These are phyloP conservation scores for Nakaseomyces nivariensis DNA, from an alignment of 1,139 yeast genomes.

Conservation along the genomic window DNA sequence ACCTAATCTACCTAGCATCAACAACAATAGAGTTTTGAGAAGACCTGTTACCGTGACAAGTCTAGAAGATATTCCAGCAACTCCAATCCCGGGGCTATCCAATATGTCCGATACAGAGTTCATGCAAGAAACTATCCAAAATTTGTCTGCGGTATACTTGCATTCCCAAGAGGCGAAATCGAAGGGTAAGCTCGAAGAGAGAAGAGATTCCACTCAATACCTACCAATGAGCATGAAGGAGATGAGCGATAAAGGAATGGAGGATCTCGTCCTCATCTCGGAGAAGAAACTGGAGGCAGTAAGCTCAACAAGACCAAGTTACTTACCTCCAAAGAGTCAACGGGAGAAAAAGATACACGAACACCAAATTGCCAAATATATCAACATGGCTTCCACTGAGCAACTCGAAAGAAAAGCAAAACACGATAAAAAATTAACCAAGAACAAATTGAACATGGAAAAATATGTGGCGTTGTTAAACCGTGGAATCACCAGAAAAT, in stretches of 20 bases:
- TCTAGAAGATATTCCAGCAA: conserved; percentile 27
- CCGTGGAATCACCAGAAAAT: conserved; percentile 26
- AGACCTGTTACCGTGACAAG: conserved; percentile 10
- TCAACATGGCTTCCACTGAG: conserved; percentile 30
- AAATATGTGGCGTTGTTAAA: conserved; percentile 22
- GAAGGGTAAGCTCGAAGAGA: conserved; percentile 26
- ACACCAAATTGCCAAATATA: conserved; percentile 32
- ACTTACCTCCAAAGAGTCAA: conserved; percentile 40
- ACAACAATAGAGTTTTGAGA: background rate
- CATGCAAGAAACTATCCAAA: conserved; percentile 32
- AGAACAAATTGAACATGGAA: conserved; percentile 27
- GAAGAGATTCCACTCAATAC: background rate
- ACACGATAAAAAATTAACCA: conserved; percentile 23
- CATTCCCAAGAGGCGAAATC: conserved; percentile 30
- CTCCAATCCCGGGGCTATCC: conserved; percentile 32
- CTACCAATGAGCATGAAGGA: conserved; percentile 30
- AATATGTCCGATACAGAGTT: conserved; percentile 25
- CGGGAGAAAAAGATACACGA: conserved; percentile 36
- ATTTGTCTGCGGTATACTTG: conserved; percentile 35
- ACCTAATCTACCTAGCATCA: background rate
- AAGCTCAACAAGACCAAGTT: conserved; percentile 39
- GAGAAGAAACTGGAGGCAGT: conserved; percentile 33
- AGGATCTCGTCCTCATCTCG: conserved; percentile 39
- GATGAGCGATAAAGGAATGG: conserved; percentile 33
- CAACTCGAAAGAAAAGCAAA: conserved; percentile 25